These are phyloP conservation scores for Sorghum bicolor DNA, from an alignment of 176 grass and related monocot genomes.

Conservation along the genomic window DNA sequence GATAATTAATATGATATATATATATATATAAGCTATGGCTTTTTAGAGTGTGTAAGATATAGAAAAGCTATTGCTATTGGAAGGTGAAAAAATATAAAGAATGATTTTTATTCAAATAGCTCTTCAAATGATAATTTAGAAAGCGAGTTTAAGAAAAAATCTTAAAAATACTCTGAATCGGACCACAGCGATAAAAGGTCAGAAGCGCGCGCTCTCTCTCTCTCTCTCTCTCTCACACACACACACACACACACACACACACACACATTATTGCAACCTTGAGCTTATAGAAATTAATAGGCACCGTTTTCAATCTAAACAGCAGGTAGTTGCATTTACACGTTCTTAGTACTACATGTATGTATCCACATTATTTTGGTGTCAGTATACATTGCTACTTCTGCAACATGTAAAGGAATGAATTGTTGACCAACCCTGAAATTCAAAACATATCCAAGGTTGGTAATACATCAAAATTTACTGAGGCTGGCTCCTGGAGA, in stretches of 20 bases:
- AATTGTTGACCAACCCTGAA: slow-evolving; percentile 30
- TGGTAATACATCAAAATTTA: slow-evolving; percentile 37
- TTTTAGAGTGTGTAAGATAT: too few species aligned
- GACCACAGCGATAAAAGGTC: background rate
- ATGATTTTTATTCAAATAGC: too few species aligned
- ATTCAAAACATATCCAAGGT: slow-evolving; percentile 36
- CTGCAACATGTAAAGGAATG: background rate
- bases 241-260: too few species aligned
- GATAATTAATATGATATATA: too few species aligned
- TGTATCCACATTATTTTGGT: background rate
- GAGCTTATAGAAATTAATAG: background rate
- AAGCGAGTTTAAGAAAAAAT: too few species aligned
- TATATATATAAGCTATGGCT: too few species aligned
- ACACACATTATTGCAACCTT: background rate
- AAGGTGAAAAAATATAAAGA: too few species aligned
- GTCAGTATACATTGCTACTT: slow-evolving; percentile 10
- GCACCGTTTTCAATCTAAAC: background rate
- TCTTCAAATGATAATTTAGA: too few species aligned
- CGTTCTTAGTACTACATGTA: slow-evolving; percentile 3
- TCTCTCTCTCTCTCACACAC: too few species aligned
- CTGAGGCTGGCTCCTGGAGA: slow-evolving; percentile 40
- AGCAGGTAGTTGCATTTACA: background rate
- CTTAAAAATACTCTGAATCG: too few species aligned
- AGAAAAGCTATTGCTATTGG: too few species aligned
- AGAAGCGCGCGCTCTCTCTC: too few species aligned